A percentile compares a stretch with the other conserved stretches of the same genome.
Evolutionary conservation across 345 rosid genomes (phyloP).

Genomic region (Lenwebbia sp.): DNA sequence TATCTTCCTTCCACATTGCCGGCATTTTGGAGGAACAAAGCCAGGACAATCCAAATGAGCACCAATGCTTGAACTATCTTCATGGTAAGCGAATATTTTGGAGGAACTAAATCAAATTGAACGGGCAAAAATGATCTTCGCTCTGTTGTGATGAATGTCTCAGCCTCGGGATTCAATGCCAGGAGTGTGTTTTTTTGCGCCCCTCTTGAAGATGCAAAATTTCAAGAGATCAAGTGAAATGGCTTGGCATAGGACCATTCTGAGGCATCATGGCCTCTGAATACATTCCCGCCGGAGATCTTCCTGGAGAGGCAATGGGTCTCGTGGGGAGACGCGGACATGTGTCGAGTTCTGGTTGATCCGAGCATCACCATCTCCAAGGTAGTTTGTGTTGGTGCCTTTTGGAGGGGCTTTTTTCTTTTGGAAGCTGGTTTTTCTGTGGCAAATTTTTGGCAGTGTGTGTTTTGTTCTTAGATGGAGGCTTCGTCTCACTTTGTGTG

Average conservation of each 20-base stretch:
- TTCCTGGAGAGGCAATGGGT: neutral
- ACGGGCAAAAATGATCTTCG: neutral
- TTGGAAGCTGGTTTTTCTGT: neutral
- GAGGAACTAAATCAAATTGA: neutral
- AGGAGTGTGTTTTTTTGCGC: neutral
- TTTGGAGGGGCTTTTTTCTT: neutral
- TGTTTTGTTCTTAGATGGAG: neutral
- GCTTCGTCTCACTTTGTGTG: neutral
- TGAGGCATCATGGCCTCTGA: neutral
- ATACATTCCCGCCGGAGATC: neutral
- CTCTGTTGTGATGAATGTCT: neutral
- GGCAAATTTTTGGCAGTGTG: neutral
- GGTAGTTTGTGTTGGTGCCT: neutral
- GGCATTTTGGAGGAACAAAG: slow-evolving; percentile 10
- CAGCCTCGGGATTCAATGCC: neutral
- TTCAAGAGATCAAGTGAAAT: neutral
- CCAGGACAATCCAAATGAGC: slow-evolving; percentile 5
- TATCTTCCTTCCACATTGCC: slow-evolving; percentile 46
- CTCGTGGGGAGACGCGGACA: slow-evolving; percentile 12
- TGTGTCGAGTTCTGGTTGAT: slow-evolving; percentile 31
- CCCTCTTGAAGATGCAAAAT: neutral
- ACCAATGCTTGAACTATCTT: slow-evolving; percentile 9
- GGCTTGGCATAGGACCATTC: neutral
- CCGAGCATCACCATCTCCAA: neutral
- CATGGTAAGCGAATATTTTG: slow-evolving; percentile 1